A percentile compares a stretch with the other conserved stretches of the same genome.
Conservation (phyloP, 352 stramenopile genomes). For the Pythium rhizo-oryzae region DNA sequence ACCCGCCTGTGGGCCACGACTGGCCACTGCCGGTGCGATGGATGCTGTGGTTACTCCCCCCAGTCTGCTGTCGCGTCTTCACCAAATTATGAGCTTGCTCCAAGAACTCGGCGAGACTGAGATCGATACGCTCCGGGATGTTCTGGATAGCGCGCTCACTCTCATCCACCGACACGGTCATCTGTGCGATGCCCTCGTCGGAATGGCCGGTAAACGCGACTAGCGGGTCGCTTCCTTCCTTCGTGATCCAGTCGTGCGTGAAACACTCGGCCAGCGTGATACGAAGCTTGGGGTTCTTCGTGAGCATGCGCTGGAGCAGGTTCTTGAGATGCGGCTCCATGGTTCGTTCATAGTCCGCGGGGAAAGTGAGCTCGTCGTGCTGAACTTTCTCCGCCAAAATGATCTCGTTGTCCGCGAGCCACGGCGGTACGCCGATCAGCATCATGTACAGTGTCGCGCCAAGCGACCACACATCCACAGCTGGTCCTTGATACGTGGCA, state of each 20-base stretch:
- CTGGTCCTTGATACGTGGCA: constrained; percentile 82
- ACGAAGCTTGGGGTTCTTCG: constrained; percentile 83
- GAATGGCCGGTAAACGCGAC: constrained; percentile 40
- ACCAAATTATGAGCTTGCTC: constrained; percentile 77
- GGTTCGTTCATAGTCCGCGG: constrained; percentile 66
- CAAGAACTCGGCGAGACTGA: constrained; percentile 71
- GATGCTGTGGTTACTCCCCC: constrained; percentile 19
- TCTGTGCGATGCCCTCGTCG: constrained; percentile 46
- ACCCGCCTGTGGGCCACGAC: constrained; percentile 20
- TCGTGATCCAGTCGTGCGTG: constrained; percentile 92
- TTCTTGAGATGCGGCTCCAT: constrained; percentile 91
- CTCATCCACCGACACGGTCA: constrained; percentile 85
- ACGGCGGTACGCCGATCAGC: constrained; percentile 90
- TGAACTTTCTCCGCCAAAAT: constrained; percentile 84
- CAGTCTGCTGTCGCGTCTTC: constrained; percentile 57
- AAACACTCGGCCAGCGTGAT: constrained; percentile 86
- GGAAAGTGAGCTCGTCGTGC: constrained; percentile 87
- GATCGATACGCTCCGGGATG: constrained; percentile 85
- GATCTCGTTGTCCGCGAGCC: constrained; percentile 92
- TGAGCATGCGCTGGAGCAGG: constrained; percentile 90
- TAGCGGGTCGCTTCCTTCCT: constrained; percentile 91
- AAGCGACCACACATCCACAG: constrained; percentile 90
- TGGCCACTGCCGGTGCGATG: constrained; percentile 24
- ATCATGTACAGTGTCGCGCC: constrained; percentile 93
- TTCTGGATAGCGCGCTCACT: constrained; percentile 86